Evolutionary conservation across 352 stramenopile genomes (phyloP), one percentile per base, ranked within the genome.

Genomic region (Phytophthora sojae): DNA sequence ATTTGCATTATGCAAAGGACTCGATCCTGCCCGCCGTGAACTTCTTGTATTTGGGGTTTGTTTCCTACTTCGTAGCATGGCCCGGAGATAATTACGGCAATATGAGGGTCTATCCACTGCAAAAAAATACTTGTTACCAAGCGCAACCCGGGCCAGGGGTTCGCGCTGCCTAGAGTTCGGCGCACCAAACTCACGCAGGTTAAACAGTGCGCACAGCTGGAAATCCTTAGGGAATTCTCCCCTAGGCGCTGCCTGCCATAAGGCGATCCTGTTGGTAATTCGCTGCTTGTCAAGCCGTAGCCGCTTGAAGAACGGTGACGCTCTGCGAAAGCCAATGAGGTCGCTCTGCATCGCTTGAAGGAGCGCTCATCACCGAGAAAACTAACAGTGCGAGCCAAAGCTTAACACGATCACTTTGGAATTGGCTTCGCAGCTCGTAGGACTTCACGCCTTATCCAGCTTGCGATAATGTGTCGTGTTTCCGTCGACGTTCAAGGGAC

Each of bases 301-400:
- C 58, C 12, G 58, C 57, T 67, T 71, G 64, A 71, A 67, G 64
- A 67, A 71, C 49, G 45, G 37, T 70, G 63, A 70, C 47, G 55
- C 63, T 29, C 37, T 64, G 25, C 57, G 47, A 51, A 65, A 54
- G 45, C 63, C 63, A 70, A 70, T 70, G 21, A 58, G 59, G 59
- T 7, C 11, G 26, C 51, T n/a, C 29, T 23, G 32, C 19, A 65
- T 45, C 26, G 26, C 29, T 50, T 26, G 25, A 26, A 19, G 19
- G 37, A 32, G 45, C 35, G 63, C 55, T 64, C 55, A 65, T 60
- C 63, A 65, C 44, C n/a, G 19, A 26, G 58, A 25, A 25, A 17
- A 4, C 58, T 25, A 8, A 25, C 25, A 32, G 5, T 32, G 7
- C 29, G 29, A 32, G 29, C 35, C 11, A 42, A 42, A 42, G 35